A percentile compares a stretch with the other conserved stretches of the same genome.
Conservation (phyloP, 2,329 filamentous ascomycete species). For the Clathrospora elynae region DNA sequence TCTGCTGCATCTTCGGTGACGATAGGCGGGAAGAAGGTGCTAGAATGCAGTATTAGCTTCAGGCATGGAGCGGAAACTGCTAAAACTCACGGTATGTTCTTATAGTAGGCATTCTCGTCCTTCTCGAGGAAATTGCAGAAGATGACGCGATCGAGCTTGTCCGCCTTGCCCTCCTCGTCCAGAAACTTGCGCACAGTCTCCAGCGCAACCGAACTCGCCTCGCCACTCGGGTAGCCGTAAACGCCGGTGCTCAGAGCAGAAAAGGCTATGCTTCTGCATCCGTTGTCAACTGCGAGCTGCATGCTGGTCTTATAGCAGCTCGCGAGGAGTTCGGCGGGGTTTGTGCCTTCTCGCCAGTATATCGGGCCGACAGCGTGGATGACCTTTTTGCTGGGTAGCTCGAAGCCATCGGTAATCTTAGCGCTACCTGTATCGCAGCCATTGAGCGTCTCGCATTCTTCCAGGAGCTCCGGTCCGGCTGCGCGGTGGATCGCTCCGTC, state of each 20-base stretch:
- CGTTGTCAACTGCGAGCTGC: constrained; percentile 70
- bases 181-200: constrained; percentile 63
- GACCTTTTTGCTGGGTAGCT: constrained; percentile 75
- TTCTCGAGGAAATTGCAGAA: constrained; percentile 85
- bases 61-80: background rate
- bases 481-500: constrained; percentile 76
- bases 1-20: constrained; percentile 15
- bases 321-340: constrained; percentile 54
- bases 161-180: constrained; percentile 50
- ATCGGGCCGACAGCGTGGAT: constrained; percentile 92
- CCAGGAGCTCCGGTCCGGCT: constrained; percentile 70
- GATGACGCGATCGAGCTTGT: constrained; percentile 71
- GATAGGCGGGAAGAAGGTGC: constrained; percentile 45
- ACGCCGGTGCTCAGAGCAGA: constrained; percentile 84
- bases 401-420: constrained; percentile 80
- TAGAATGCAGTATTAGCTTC: constrained; percentile 20
- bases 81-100: constrained; percentile 69
- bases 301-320: constrained; percentile 74
- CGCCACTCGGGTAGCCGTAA: constrained; percentile 79
- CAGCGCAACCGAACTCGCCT: constrained; percentile 75
- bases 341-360: constrained; percentile 58
- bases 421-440: constrained; percentile 80
- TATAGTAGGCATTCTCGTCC: constrained; percentile 75
- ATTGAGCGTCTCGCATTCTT: constrained; percentile 72
- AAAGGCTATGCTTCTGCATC: constrained; percentile 77